Base-by-base conservation (phyloP, 1,284 basidiomycete genomes). In the Cutaneotrichosporon cutaneum region DNA sequence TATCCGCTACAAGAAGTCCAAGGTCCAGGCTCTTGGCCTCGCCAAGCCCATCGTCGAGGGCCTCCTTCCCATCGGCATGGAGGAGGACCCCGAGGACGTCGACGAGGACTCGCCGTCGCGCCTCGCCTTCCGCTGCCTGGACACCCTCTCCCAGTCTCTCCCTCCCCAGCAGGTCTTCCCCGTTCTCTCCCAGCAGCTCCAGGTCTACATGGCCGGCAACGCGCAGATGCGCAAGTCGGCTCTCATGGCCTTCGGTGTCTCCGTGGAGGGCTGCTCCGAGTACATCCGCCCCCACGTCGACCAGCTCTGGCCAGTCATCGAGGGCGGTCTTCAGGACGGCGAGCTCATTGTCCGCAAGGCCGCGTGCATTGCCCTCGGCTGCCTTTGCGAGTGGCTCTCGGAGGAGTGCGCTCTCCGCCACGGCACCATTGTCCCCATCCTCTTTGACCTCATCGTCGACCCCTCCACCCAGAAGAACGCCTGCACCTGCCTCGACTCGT, bases 131-230 rank as follows among this genome's bases (percentile, higher is more conserved):
- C 92, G 96, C 68, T 91, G 94, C 67, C 90, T 99, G 67, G 96
- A 99, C 77, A 87, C 88, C 59, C 88, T 99, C 56, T 89, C 95
- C 22, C 97, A 95, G 64, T 89, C 88, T 70, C 86, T 99, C 11
- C 96, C 96, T 27, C 96, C 96, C 14, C 86, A 86, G 59, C 95
- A 98, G 81, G 95, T 99, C 68, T 99, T 98, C 88, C 94, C 94
- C 32, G 87, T 92, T 21, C 87, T 99, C 55, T 90, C 90, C 63
- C 81, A 80, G 58, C 86, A 94, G 70, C 90, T 96, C 61, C 84
- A 87, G 66, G 83, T 88, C 63, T 95, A 94, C 81, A 90, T 94
- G 82, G 82, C 84, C 14, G 92, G 90, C 6, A 88, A 95, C 68
- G 84, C 90, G 2, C 82, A 86, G 58, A 81, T 83, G 72, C 90